A percentile compares a stretch with the other conserved stretches of the same genome.
Conservation (phyloP, 148 eudicot genomes). For the Camellia japonica region DNA sequence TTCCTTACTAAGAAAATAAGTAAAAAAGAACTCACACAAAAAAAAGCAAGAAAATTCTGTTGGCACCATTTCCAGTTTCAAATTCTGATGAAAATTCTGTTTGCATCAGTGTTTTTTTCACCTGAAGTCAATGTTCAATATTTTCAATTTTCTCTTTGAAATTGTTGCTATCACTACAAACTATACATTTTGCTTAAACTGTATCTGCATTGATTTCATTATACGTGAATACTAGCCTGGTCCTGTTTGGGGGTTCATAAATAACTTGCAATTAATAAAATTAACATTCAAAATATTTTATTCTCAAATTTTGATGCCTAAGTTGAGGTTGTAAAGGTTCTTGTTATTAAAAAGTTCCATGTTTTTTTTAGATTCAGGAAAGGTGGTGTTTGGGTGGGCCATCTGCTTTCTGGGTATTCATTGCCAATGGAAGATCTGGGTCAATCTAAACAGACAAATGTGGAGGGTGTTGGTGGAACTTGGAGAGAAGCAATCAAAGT, state of each 20-base stretch:
- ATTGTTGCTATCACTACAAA: no score
- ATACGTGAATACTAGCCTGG: no score
- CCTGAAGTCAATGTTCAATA: not conserved
- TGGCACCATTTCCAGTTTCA: not conserved
- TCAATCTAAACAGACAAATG: constrained; percentile 37
- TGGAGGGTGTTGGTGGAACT: constrained; percentile 52
- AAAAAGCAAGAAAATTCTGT: not conserved
- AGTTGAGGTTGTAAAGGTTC: not conserved
- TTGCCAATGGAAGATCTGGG: constrained; percentile 86
- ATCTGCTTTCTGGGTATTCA: constrained; percentile 81
- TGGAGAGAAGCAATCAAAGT: constrained; percentile 73
- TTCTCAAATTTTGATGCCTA: no score
- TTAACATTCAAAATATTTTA: no score
- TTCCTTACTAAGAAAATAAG: not conserved
- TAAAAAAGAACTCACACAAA: not conserved
- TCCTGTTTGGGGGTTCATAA: not conserved
- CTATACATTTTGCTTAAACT: no score
- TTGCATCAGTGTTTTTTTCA: not conserved
- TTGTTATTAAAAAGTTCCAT: not conserved
- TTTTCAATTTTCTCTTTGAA: not conserved
- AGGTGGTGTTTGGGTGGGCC: constrained; percentile 76
- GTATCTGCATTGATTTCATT: no score
- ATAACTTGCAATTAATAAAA: no score
- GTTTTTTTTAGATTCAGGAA: constrained; percentile 42
- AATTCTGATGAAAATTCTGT: not conserved